Base-by-base conservation (phyloP, 2,329 filamentous ascomycete species). In the Apiospora rasikravindrae region DNA sequence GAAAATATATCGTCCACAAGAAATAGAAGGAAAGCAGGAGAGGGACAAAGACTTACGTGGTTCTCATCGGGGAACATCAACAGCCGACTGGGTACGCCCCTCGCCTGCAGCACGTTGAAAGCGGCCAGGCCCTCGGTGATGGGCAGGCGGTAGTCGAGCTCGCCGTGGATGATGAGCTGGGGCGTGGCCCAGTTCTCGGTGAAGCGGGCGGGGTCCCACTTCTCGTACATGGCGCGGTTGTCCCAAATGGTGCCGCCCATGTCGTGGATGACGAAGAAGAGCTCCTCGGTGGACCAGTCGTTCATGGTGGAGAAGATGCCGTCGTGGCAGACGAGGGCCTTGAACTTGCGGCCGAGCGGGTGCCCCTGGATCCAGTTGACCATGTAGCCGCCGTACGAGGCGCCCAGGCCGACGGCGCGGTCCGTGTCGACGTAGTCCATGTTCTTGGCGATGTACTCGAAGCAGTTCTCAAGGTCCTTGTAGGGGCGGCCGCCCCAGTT, bases 281-380 rank as follows among this genome's bases (percentile, higher is more conserved):
- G 85, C 80, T 93, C 91, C 75, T 93, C 91, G 6, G 88, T 90
- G 1, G 86, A 82, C 84, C 90, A 92, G 81, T 91, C 88, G 76
- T 86, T 90, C 69, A 90, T 83, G 1, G 90, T 92, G 77, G 90
- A 93, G 82, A 95, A 96, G 70, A 95, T 92, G 67, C 95, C 95
- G 76, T 98, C 94, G 80, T 98, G 95, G 77, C 92, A 95, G 40
- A 97, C 94, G 4, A 98, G 87, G 0, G 94, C 94, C 82, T 94
- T 94, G 88, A 98, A 97, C 76, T 92, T 90, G 40, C 94, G 90
- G 26, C 94, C 95, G 0, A 98, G 88, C 0, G 90, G 88, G 74
- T 96, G 93, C 10, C 95, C 95, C 82, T 98, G 94, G 77, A 98
- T 94, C 95, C 95, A 97, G 80, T 97, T 93, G 74, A 93, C 90